Base-by-base conservation (phyloP, 2,329 filamentous ascomycete genomes). In the Nannizziopsis arthrosporioides region DNA sequence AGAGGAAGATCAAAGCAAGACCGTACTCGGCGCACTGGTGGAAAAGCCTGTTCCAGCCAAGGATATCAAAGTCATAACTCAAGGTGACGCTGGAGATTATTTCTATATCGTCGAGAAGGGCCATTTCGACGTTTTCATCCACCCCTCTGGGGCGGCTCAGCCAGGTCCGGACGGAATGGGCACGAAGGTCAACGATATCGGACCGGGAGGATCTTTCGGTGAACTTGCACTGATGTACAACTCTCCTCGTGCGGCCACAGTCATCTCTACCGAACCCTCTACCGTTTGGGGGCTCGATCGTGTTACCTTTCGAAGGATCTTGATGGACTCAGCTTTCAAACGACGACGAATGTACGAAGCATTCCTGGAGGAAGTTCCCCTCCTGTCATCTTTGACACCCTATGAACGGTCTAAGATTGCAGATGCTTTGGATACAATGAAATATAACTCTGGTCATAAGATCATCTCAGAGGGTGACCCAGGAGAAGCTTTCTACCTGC, bases 141-240 rank as follows among this genome's bases (percentile, higher is more conserved):
- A 95, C 64, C 66, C 75, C 10, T 76, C 76, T 8, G 90, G 92
- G 51, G 72, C 79, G 36, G 74, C 93, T 47, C 85, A 94, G 61
- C 74, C 87, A 6, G 73, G 77, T 0, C 34, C 44, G 2, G 81
- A 89, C 41, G 92, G 90, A 9, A 75, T 95, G 69, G 92, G 92
- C 43, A 74, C 75, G 52, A 85, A 87, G 59, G 90, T 96, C 22
- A 81, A 80, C 57, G 81, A 76, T 34, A 93, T 93, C 50, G 82
- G 85, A 39, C 79, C 88, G 2, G 92, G 92, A 43, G 89, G 89
- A 52, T 94, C 88, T 3, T 98, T 98, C 66, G 92, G 92, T 58
- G 92, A 98, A 70, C 75, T 98, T 49, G 92, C 92, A 10, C 75
- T 98, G 59, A 96, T 98, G 92, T 96, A 98, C 72, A 95, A 96